Percentiles rank a stretch among this genome's conserved stretches.
Evolutionary conservation across 345 rosid species (phyloP).

Genomic region (Sisymbrium irio): DNA sequence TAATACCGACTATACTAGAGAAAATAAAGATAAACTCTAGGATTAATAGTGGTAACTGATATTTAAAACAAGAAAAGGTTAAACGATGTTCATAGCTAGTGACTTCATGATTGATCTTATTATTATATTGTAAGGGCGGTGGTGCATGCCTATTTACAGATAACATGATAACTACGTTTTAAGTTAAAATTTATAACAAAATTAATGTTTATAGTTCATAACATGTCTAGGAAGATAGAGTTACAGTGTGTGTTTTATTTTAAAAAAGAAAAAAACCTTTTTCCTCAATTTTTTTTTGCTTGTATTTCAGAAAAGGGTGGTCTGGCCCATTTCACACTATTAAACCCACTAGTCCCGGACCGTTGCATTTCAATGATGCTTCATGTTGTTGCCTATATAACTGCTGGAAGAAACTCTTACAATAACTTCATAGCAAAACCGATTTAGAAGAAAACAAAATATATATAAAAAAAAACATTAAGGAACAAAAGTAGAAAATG

Average conservation of each 20-base stretch:
- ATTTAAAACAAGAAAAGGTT: not conserved
- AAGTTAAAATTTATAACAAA: not conserved
- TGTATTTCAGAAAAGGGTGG: conserved; percentile 7
- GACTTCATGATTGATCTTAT: not conserved
- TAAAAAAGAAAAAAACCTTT: too few relatives aligned
- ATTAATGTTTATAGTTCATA: not conserved
- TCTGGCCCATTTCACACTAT: conserved; percentile 36
- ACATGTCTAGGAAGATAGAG: conserved; percentile 5
- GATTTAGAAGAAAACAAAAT: not conserved
- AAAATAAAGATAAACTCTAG: not conserved
- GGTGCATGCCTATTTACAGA: conserved; percentile 20
- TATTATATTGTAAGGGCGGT: conserved; percentile 27
- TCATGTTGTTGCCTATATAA: conserved; percentile 32
- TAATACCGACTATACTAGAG: not conserved
- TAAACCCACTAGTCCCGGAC: conserved; percentile 24
- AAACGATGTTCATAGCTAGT: not conserved
- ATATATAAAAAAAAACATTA: not conserved
- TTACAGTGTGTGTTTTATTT: not conserved
- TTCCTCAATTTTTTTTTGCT: not conserved
- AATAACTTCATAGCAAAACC: conserved; percentile 16
- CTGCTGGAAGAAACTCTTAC: conserved; percentile 20
- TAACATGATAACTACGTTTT: not conserved
- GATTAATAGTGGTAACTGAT: not conserved
- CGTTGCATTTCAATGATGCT: conserved; percentile 23
- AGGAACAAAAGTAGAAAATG: not conserved